Base-by-base conservation (phyloP, 768 basidiomycete species). In the Lactarius hengduanensis region DNA sequence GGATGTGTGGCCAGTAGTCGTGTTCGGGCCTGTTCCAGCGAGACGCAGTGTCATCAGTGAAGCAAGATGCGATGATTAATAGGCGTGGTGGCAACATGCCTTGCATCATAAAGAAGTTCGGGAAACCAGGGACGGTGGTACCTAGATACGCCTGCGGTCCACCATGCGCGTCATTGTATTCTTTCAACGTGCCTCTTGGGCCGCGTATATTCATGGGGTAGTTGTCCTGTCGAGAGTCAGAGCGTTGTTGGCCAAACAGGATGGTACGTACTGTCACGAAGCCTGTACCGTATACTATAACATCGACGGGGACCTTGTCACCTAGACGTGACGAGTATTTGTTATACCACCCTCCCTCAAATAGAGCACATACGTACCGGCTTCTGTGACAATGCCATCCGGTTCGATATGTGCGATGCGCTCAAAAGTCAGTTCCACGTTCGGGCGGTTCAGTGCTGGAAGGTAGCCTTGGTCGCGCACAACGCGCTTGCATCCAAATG, bases 391-490 rank as follows among this genome's bases (percentile, higher is more conserved):
- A 62, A 86, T 76, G 1, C 84, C 85, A 32, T 83, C 77, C 64
- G 80, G 78, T 7, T 80, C 80, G 38, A 86, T 73, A 4, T 73
- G 72, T 36, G 80, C 77, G 56, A 86, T 83, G 67, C 73, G 40
- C 81, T 82, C 82, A 81, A 63, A 86, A 36, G 72, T 74, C 41
- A 88, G 68, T 40, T 75, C 74, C 43, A 88, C 82, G 72, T 89
- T 88, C 1, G 83, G 77, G 57, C 76, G 77, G 61, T 83, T 75
- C 60, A 88, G 73, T 26, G 79, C 77, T 16, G 79, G 72, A 18
- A 89, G 80, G 72, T 86, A 88, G 34, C 80, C 80, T 3, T 83
- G 82, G 71, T 89, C 84, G 64, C 82, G 78, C 28, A 88, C 82
- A 28, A 87, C 80, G 45, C 87, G 80, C 74, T 84, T 87, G 74